phyloP scores from a whole-genome alignment of 305 asterid species.

The Fraxinus dipetala region DNA sequence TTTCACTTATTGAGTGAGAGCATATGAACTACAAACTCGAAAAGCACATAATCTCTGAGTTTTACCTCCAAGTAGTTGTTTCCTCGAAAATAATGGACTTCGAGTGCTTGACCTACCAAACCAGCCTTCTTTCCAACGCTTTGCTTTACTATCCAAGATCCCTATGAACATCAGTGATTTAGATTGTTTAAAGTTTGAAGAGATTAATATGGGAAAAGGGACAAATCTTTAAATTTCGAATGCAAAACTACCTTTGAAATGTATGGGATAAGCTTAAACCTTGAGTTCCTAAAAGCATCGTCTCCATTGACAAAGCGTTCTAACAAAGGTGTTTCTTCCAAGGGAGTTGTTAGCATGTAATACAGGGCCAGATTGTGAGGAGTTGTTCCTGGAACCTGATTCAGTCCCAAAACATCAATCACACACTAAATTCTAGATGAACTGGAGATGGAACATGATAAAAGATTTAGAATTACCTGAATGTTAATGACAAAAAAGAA shows the following conservation, averaged over 20 bases:
- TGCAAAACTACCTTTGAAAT: constrained; percentile 58
- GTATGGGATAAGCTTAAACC: constrained; percentile 90
- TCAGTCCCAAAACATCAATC: constrained; percentile 6
- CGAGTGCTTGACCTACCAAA: constrained; percentile 82
- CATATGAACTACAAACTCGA: background rate
- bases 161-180: constrained; percentile 42
- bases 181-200: background rate
- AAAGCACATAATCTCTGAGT: background rate
- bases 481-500: constrained; percentile 79
- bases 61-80: constrained; percentile 90
- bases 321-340: constrained; percentile 61
- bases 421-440: background rate
- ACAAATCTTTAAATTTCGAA: background rate
- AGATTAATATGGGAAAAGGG: background rate
- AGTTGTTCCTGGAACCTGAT: constrained; percentile 74
- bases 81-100: constrained; percentile 76
- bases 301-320: constrained; percentile 79
- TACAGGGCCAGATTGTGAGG: constrained; percentile 59
- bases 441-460: background rate
- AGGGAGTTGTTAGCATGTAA: constrained; percentile 64
- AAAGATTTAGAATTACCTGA: constrained; percentile 44
- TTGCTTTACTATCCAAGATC: constrained; percentile 97
- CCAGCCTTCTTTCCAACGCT: constrained; percentile 93
- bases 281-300: constrained; percentile 74
- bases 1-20: background rate